These are phyloP conservation scores for Penicillium lividum DNA, from an alignment of 495 filamentous ascomycete species.

Conservation along the genomic window DNA sequence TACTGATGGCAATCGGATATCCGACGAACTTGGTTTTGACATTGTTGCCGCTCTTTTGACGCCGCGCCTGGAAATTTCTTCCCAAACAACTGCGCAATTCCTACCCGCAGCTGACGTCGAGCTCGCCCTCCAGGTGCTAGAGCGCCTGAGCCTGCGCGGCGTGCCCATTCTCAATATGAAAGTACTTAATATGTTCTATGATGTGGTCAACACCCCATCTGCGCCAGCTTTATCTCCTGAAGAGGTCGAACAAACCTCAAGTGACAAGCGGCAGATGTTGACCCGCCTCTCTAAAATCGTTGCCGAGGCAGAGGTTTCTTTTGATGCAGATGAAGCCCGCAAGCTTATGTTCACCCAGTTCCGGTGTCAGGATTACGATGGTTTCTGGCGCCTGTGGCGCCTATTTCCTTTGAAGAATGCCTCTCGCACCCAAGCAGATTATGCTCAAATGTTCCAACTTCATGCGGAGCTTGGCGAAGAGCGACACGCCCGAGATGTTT, in stretches of 20 bases:
- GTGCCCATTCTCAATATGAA: conserved; percentile 44
- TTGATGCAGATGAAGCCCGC: conserved; percentile 48
- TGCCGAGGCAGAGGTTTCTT: conserved; percentile 40
- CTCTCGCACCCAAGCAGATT: conserved; percentile 55
- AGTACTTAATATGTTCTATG: conserved; percentile 45
- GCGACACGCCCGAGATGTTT: conserved; percentile 44
- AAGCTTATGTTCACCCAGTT: conserved; percentile 48
- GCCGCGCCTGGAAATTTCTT: conserved; percentile 12
- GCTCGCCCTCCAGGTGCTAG: conserved; percentile 47
- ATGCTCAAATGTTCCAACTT: conserved; percentile 54
- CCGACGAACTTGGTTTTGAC: conserved; percentile 35
- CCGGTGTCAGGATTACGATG: conserved; percentile 46
- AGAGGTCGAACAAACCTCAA: conserved; percentile 1
- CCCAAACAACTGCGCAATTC: conserved; percentile 10
- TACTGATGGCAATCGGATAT: conserved; percentile 35
- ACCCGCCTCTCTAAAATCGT: conserved; percentile 33
- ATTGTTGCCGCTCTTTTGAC: conserved; percentile 41
- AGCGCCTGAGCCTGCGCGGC: conserved; percentile 46
- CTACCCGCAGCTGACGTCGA: conserved; percentile 34
- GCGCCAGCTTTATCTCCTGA: conserved; percentile 11
- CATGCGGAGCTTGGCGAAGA: conserved; percentile 51
- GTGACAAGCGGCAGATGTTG: conserved; percentile 16
- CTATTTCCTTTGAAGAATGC: conserved; percentile 49
- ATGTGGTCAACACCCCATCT: conserved; percentile 25
- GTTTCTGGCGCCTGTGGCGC: conserved; percentile 65